Evolutionary conservation across 176 grass and related monocot species (phyloP).

Genomic region (Hyparrhenia diplandra): DNA sequence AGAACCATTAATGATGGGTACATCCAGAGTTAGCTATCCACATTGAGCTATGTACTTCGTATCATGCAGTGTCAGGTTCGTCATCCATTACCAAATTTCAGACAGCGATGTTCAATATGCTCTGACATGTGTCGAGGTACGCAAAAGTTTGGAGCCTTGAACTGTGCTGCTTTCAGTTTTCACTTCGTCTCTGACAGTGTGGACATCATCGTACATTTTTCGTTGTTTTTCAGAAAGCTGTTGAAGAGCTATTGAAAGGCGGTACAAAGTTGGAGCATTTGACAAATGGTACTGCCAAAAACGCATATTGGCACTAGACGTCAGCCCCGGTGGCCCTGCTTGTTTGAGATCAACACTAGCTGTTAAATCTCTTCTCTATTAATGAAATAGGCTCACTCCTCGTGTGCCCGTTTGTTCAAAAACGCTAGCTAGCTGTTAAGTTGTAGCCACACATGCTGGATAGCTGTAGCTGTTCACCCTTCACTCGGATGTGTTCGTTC

Average conservation of each 20-base stretch:
- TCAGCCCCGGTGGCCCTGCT: background rate
- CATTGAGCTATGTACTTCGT: background rate
- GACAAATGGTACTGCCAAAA: constrained; percentile 29
- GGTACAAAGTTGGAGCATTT: constrained; percentile 30
- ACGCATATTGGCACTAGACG: constrained; percentile 42
- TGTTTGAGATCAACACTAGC: background rate
- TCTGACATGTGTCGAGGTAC: constrained; percentile 74
- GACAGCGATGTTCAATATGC: constrained; percentile 73
- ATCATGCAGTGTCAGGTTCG: constrained; percentile 73
- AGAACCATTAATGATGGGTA: background rate
- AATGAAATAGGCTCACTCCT: background rate
- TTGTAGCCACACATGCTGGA: constrained; percentile 7
- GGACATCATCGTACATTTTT: background rate
- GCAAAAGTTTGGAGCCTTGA: background rate
- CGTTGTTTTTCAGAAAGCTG: constrained; percentile 61
- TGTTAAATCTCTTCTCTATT: background rate
- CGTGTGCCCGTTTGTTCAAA: background rate
- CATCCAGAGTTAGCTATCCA: background rate
- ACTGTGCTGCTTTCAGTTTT: background rate
- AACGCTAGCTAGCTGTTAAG: background rate
- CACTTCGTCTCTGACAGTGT: background rate
- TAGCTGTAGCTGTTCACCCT: background rate
- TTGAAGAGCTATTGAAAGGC: constrained; percentile 50
- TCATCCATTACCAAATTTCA: constrained; percentile 92
- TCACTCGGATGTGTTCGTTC: background rate